A percentile compares a stretch with the other conserved stretches of the same genome.
Evolutionary conservation across 2,329 filamentous ascomycete genomes (phyloP).

Genomic region (Cyanodermella asteris): DNA sequence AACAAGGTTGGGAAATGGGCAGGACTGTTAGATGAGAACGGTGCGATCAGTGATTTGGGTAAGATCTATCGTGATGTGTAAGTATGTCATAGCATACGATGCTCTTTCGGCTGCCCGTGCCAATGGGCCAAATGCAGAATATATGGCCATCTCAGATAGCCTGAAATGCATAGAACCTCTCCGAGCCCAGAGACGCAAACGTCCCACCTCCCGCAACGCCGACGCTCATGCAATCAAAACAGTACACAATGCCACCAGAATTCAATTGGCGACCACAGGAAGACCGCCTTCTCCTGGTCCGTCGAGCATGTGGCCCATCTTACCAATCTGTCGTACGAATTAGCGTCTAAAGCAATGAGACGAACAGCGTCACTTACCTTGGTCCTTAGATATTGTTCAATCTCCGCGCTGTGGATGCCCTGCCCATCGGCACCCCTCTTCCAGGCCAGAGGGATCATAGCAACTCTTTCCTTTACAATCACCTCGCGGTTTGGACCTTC

Average conservation of each 20-base stretch:
- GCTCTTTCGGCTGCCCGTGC: background rate
- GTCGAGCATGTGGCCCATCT: conserved; percentile 60
- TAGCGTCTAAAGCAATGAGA: conserved; percentile 3
- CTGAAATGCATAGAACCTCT: background rate
- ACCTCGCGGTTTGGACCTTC: conserved; percentile 81
- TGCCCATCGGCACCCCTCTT: conserved; percentile 51
- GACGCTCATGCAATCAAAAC: conserved; percentile 3
- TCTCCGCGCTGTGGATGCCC: conserved; percentile 69
- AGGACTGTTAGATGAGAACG: no score
- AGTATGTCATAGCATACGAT: no score
- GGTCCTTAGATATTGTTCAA: conserved; percentile 82
- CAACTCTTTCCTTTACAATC: conserved; percentile 67
- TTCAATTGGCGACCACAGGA: background rate
- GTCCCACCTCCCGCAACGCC: conserved; percentile 3
- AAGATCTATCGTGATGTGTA: no score
- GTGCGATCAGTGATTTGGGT: no score
- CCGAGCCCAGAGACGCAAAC: no score
- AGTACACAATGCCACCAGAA: background rate
- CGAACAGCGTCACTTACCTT: conserved; percentile 39
- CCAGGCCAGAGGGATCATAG: conserved; percentile 93
- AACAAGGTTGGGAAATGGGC: no score
- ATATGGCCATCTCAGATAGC: background rate
- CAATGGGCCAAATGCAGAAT: background rate
- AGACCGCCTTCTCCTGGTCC: conserved; percentile 9
- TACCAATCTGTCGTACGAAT: conserved; percentile 42